Percentiles rank a stretch among this genome's conserved stretches.
Conservation (phyloP, 106 monocot species). For the Allium cepa region DNA sequence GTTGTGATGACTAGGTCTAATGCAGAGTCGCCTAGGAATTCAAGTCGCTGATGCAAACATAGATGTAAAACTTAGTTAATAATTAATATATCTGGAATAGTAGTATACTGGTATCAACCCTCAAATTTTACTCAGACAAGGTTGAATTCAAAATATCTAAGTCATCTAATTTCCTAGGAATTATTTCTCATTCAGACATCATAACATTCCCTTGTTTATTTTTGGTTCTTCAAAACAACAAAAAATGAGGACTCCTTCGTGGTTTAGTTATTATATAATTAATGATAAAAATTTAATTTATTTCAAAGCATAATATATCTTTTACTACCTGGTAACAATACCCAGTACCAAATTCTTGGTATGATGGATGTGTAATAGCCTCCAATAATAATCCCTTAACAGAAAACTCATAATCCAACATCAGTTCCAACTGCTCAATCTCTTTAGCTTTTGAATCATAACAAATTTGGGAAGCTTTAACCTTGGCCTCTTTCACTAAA, state of each 20-base stretch:
- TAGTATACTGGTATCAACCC: not conserved
- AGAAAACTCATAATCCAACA: slow-evolving; percentile 47
- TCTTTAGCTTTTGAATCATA: slow-evolving; percentile 40
- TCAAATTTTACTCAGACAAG: not conserved
- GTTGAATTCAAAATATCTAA: not conserved
- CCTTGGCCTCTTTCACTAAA: slow-evolving; percentile 41
- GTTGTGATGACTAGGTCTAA: slow-evolving; percentile 79
- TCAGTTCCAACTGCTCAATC: slow-evolving; percentile 60
- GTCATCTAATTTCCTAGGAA: too few relatives aligned
- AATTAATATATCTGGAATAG: too few relatives aligned
- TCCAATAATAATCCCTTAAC: slow-evolving; percentile 75
- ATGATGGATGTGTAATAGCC: slow-evolving; percentile 77
- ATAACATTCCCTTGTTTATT: too few relatives aligned
- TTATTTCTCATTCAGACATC: too few relatives aligned
- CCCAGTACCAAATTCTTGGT: slow-evolving; percentile 26
- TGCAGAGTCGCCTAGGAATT: slow-evolving; percentile 85
- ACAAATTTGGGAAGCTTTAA: slow-evolving; percentile 25
- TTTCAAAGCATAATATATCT: not conserved
- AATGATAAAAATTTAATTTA: not conserved
- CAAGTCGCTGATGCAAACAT: slow-evolving; percentile 34
- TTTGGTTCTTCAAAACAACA: not conserved
- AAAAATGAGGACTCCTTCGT: not conserved
- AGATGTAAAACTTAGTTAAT: not conserved
- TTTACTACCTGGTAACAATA: slow-evolving; percentile 59
- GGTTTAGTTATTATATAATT: too few relatives aligned